A percentile compares a stretch with the other conserved stretches of the same genome.
phyloP scores from a whole-genome alignment of 1,284 basidiomycete genomes.

The Rhodotorula sp. region DNA sequence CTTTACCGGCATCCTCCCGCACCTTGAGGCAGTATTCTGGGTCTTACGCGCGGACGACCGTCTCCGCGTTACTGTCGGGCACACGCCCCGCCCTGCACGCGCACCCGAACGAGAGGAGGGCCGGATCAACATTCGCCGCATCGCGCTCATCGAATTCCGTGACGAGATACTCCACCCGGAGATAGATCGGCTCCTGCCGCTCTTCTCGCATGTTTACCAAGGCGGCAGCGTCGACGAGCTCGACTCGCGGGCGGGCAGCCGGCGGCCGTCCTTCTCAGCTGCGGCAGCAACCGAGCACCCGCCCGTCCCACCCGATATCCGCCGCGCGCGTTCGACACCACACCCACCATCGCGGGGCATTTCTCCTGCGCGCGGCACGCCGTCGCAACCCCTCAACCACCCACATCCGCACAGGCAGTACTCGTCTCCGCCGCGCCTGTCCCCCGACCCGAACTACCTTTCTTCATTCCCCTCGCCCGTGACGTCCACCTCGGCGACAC shows the following conservation, averaged over 20 bases:
- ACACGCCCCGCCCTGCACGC: background rate
- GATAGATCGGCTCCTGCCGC: slow-evolving; percentile 9
- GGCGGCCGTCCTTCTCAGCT: slow-evolving; percentile 8
- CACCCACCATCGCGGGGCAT: background rate
- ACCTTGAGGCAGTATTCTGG: slow-evolving; percentile 67
- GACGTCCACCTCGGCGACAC: background rate
- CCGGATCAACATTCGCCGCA: slow-evolving; percentile 74
- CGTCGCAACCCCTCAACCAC: background rate
- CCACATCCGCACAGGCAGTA: slow-evolving; percentile 1
- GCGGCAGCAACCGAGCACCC: no score
- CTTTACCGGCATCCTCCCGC: slow-evolving; percentile 88
- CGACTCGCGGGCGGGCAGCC: background rate
- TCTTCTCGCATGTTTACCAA: slow-evolving; percentile 20
- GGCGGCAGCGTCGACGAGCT: background rate
- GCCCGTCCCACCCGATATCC: slow-evolving; percentile 1
- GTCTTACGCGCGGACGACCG: slow-evolving; percentile 51
- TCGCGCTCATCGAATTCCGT: slow-evolving; percentile 76
- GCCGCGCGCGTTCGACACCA: slow-evolving; percentile 6
- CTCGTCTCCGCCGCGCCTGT: slow-evolving; percentile 11
- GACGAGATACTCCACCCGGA: slow-evolving; percentile 56
- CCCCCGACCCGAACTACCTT: slow-evolving; percentile 4
- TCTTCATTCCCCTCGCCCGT: background rate
- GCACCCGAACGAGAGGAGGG: slow-evolving; percentile 26
- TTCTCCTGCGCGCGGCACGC: background rate
- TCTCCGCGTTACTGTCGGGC: slow-evolving; percentile 41